These are phyloP conservation scores for Heimioporus sp. DNA, from an alignment of 768 basidiomycete genomes.

Conservation along the genomic window DNA sequence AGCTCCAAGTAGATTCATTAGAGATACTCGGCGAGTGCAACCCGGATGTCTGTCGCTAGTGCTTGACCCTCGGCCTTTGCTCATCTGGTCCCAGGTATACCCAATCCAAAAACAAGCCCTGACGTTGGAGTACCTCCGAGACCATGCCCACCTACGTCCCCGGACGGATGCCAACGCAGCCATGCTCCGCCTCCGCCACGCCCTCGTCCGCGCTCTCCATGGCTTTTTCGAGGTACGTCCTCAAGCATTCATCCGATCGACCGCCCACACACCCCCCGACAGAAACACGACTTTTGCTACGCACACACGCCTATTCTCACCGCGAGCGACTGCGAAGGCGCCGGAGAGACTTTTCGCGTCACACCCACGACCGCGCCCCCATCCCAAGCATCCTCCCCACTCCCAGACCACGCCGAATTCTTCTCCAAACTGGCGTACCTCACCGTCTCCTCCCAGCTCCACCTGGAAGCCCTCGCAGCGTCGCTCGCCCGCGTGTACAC, in stretches of 20 bases:
- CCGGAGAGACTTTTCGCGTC: constrained; percentile 86
- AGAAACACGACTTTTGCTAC: constrained; percentile 78
- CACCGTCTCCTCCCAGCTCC: constrained; percentile 94
- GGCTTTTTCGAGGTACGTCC: constrained; percentile 65
- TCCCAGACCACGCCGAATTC: constrained; percentile 47
- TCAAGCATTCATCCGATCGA: neutral
- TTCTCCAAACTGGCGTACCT: constrained; percentile 78
- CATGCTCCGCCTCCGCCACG: constrained; percentile 72
- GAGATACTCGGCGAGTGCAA: constrained; percentile 56
- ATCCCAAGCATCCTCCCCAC: constrained; percentile 2
- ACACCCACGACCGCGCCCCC: constrained; percentile 31
- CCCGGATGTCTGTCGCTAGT: constrained; percentile 42
- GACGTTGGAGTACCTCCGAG: constrained; percentile 76
- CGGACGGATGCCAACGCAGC: constrained; percentile 70
- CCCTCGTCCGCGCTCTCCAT: constrained; percentile 53
- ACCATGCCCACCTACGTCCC: constrained; percentile 84
- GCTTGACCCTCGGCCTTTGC: neutral
- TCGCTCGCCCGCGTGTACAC: constrained; percentile 86
- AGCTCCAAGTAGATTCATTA: constrained; percentile 48
- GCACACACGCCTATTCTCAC: constrained; percentile 88
- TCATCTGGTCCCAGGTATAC: constrained; percentile 54
- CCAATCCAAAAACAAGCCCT: constrained; percentile 91
- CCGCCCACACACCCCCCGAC: constrained; percentile 16
- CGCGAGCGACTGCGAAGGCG: constrained; percentile 92
- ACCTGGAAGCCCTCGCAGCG: constrained; percentile 84